Evolutionary conservation across 2,329 filamentous ascomycete species (phyloP).

Genomic region (Fusarium solani-melongenae): DNA sequence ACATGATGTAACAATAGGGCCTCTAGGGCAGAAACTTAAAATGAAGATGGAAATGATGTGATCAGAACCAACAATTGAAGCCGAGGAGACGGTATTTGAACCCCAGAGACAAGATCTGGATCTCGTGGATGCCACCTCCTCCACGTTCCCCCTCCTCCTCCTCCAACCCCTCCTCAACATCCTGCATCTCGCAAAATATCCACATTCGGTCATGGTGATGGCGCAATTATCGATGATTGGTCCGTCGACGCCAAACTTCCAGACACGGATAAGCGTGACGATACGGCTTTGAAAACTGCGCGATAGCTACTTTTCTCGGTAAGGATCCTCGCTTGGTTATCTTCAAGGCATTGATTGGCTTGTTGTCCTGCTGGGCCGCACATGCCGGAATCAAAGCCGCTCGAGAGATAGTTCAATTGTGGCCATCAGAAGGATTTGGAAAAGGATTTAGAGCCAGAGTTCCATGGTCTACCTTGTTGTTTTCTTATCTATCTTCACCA

Average conservation of each 20-base stretch:
- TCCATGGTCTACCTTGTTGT: no score
- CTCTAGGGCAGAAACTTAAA: not conserved
- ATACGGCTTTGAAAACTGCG: not conserved
- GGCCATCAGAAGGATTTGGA: not conserved
- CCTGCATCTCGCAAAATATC: constrained; percentile 22
- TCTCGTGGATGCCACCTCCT: not conserved
- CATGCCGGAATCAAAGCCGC: not conserved
- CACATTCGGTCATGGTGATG: constrained; percentile 2
- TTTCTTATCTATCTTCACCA: not conserved
- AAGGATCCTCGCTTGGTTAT: constrained; percentile 35
- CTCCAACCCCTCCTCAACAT: not conserved
- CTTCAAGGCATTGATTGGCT: not conserved
- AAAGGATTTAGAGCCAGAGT: not conserved
- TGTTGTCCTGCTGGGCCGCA: not conserved
- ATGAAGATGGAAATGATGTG: not conserved
- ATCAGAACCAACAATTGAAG: no score
- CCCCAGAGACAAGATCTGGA: not conserved
- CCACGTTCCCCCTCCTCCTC: not conserved
- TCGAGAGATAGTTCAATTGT: not conserved
- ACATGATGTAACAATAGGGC: not conserved
- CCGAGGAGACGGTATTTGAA: constrained; percentile 8
- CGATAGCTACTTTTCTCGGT: constrained; percentile 1
- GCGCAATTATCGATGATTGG: not conserved
- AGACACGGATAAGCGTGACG: not conserved
- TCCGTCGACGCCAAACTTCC: constrained; percentile 4